phyloP scores from a whole-genome alignment of 2,329 filamentous ascomycete genomes.

The Tolypocladium sp. region DNA sequence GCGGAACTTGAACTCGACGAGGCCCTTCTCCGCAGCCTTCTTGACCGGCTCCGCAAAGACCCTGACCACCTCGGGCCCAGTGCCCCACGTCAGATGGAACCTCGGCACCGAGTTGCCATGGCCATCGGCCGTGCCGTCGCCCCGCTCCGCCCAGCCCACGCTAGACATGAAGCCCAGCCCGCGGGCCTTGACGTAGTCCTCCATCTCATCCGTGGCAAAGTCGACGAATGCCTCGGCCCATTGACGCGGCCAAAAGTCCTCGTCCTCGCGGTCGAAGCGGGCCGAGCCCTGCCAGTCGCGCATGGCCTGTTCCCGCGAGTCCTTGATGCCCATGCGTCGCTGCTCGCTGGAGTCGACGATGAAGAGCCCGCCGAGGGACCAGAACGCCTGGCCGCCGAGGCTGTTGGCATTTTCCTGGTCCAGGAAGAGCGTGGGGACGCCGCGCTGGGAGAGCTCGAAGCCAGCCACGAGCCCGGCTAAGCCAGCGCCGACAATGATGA shows the following conservation, averaged over 20 bases:
- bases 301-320: slow-evolving; percentile 46
- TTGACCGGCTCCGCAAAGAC: slow-evolving; percentile 48
- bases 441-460: slow-evolving; percentile 42
- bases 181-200: slow-evolving; percentile 43
- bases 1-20: slow-evolving; percentile 46
- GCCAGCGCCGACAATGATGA: slow-evolving; percentile 48
- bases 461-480: slow-evolving; percentile 52
- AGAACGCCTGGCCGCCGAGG: slow-evolving; percentile 54
- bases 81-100: slow-evolving; percentile 56
- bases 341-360: slow-evolving; percentile 48
- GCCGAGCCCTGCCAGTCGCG: slow-evolving; percentile 51
- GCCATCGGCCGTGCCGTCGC: slow-evolving; percentile 43
- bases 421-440: slow-evolving; percentile 40
- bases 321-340: slow-evolving; percentile 47
- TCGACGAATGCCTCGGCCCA: slow-evolving; percentile 58
- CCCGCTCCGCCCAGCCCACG: slow-evolving; percentile 54
- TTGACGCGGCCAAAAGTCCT: slow-evolving; percentile 48
- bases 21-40: slow-evolving; percentile 40
- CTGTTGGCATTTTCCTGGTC: slow-evolving; percentile 50
- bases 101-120: slow-evolving; percentile 55
- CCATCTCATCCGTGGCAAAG: slow-evolving; percentile 51
- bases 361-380: slow-evolving; percentile 54
- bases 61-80: slow-evolving; percentile 49
- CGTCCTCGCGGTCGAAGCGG: slow-evolving; percentile 44
- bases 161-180: slow-evolving; percentile 44